These are phyloP conservation scores for Naganishia randhawae DNA, from an alignment of 768 basidiomycete species.

Conservation along the genomic window DNA sequence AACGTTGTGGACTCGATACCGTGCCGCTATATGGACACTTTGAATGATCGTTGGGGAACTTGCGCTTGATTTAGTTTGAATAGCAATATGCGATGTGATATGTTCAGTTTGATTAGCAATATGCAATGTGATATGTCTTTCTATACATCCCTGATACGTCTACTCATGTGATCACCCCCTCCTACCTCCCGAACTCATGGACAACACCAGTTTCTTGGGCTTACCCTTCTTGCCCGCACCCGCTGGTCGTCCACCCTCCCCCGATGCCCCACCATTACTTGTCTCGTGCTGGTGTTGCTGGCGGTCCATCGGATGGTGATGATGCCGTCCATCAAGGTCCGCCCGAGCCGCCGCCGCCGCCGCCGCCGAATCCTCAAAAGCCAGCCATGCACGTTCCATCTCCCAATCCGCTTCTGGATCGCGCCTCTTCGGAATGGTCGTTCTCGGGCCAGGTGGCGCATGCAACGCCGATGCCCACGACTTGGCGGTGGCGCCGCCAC, in stretches of 20 bases:
- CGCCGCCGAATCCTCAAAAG: constrained; percentile 38
- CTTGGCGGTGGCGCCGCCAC: constrained; percentile 22
- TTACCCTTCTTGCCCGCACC: constrained; percentile 29
- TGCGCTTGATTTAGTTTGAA: too few species aligned
- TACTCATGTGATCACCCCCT: constrained; percentile 26
- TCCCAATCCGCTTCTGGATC: constrained; percentile 37
- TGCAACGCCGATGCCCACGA: constrained; percentile 25
- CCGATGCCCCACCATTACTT: constrained; percentile 2
- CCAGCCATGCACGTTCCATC: constrained; percentile 42
- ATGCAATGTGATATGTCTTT: too few species aligned
- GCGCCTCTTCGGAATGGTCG: constrained; percentile 14
- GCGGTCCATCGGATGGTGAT: background rate
- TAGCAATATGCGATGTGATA: too few species aligned
- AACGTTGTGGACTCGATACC: too few species aligned
- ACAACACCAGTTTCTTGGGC: constrained; percentile 33
- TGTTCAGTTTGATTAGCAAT: too few species aligned
- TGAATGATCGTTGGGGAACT: too few species aligned
- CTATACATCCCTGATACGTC: too few species aligned
- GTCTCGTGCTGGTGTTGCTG: background rate
- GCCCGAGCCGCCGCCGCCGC: constrained; percentile 17
- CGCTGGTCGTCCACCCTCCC: too few species aligned
- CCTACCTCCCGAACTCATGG: constrained; percentile 30
- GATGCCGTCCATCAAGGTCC: background rate
- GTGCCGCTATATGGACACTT: too few species aligned
- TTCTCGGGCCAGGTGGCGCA: constrained; percentile 26